Evolutionary conservation across 768 basidiomycete species (phyloP).

Genomic region (Lactarius tabidus): DNA sequence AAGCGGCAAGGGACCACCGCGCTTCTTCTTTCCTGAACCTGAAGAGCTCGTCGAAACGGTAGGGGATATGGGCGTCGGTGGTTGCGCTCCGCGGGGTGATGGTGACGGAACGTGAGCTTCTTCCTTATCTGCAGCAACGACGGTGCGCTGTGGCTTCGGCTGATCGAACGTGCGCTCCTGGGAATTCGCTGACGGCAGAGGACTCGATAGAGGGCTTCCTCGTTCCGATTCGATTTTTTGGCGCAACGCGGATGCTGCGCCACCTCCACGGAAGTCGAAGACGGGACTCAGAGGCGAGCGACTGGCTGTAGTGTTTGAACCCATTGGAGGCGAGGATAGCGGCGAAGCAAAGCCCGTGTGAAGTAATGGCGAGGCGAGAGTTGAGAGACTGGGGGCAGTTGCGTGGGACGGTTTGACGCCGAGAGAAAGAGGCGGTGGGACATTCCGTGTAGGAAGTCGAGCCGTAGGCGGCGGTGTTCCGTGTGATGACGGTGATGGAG

Average conservation of each 20-base stretch:
- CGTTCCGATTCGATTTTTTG: slow-evolving; percentile 20
- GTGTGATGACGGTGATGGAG: neutral
- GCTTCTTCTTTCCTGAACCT: slow-evolving; percentile 21
- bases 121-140: slow-evolving; percentile 11
- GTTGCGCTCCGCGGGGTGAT: slow-evolving; percentile 1
- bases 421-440: slow-evolving; percentile 8
- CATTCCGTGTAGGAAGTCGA: neutral
- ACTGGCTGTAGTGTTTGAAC: slow-evolving; percentile 6
- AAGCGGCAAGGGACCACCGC: slow-evolving; percentile 32
- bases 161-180: neutral
- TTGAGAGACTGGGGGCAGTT: slow-evolving; percentile 27
- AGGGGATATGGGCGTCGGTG: neutral
- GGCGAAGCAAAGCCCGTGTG: slow-evolving; percentile 44
- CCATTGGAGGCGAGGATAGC: slow-evolving; percentile 29
- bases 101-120: slow-evolving; percentile 28
- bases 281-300: slow-evolving; percentile 24
- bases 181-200: neutral
- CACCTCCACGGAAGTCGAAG: slow-evolving; percentile 13
- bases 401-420: slow-evolving; percentile 28
- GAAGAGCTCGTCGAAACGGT: slow-evolving; percentile 14
- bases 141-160: neutral
- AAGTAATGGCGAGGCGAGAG: slow-evolving; percentile 32
- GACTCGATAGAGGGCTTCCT: neutral
- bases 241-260: slow-evolving; percentile 12
- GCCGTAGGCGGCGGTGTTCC: neutral